Evolutionary conservation across 2,329 filamentous ascomycete genomes (phyloP).

Genomic region (Beauveria scarabaeidicola): DNA sequence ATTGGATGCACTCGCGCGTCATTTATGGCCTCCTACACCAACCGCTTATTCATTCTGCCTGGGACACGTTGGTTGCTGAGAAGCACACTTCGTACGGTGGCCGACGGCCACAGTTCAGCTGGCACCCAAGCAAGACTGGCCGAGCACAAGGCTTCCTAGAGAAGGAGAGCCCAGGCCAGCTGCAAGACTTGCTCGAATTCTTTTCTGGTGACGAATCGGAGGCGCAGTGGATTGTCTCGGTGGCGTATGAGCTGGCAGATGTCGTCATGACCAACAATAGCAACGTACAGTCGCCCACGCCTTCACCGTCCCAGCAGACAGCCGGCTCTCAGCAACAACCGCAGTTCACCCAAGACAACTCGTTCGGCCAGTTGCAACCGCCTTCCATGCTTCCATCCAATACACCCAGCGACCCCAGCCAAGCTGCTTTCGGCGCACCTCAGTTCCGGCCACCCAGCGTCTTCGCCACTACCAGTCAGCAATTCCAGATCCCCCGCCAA

Average conservation of each 20-base stretch:
- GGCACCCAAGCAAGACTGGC: conserved; percentile 49
- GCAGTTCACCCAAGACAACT: conserved; percentile 19
- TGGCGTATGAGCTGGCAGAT: conserved; percentile 50
- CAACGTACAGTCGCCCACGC: conserved; percentile 24
- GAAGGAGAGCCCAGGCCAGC: conserved; percentile 52
- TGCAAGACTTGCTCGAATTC: conserved; percentile 58
- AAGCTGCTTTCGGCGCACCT: conserved; percentile 18
- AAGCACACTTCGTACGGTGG: conserved; percentile 47
- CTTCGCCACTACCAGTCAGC: conserved; percentile 25
- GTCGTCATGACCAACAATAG: conserved; percentile 30
- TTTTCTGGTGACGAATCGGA: conserved; percentile 51
- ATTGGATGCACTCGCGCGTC: conserved; percentile 63
- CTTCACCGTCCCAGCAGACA: conserved; percentile 20
- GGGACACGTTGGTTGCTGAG: conserved; percentile 46
- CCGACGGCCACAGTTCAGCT: conserved; percentile 52
- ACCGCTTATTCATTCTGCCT: conserved; percentile 50
- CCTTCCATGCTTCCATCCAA: conserved; percentile 18
- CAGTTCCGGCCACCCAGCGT: conserved; percentile 23
- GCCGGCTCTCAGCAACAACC: conserved; percentile 15
- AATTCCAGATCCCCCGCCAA: conserved; percentile 20
- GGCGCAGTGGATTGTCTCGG: conserved; percentile 46
- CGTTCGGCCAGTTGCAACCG: conserved; percentile 26
- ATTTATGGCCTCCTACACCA: conserved; percentile 61
- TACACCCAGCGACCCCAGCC: conserved; percentile 17
- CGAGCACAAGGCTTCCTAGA: conserved; percentile 51